These are phyloP conservation scores for Phoenix roebelenii DNA, from an alignment of 176 grass and related monocot species.

Conservation along the genomic window DNA sequence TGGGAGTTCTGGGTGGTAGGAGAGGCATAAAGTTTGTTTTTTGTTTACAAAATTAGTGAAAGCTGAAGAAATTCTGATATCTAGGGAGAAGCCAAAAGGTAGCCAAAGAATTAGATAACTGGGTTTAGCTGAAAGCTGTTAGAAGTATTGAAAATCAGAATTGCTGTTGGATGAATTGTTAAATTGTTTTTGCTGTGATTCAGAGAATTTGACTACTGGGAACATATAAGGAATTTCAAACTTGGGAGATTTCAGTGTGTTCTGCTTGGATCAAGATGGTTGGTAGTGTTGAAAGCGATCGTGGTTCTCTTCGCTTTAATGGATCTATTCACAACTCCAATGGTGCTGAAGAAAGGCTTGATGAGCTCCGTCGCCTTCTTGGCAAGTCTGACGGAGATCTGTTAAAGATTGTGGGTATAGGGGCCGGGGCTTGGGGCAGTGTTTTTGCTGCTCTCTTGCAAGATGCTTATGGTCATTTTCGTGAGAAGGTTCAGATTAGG, in stretches of 20 bases:
- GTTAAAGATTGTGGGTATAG: conserved; percentile 93
- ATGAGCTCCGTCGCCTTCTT: conserved; percentile 65
- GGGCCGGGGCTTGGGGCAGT: conserved; percentile 89
- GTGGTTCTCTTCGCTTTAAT: conserved; percentile 28
- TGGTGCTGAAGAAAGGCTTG: conserved; percentile 62
- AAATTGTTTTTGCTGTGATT: too few species aligned
- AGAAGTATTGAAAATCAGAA: too few species aligned
- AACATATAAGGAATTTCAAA: background rate
- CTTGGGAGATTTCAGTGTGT: background rate
- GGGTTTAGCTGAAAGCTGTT: too few species aligned
- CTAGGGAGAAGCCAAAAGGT: too few species aligned
- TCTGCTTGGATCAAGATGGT: conserved; percentile 43
- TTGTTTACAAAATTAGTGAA: too few species aligned
- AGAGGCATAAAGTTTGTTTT: too few species aligned
- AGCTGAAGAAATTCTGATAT: too few species aligned
- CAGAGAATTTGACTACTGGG: too few species aligned
- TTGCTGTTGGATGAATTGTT: too few species aligned
- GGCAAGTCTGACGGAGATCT: conserved; percentile 87
- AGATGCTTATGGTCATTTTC: conserved; percentile 73
- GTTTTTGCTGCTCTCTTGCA: conserved; percentile 90
- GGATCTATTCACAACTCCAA: conserved; percentile 39
- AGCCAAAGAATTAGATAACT: too few species aligned
- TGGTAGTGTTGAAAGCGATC: conserved; percentile 37
- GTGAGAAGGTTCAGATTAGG: conserved; percentile 92
- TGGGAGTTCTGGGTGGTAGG: too few species aligned